Percentiles rank a stretch among this genome's conserved stretches.
Conservation (phyloP, 345 rosid species). For the Diplotaxis tenuifolia region DNA sequence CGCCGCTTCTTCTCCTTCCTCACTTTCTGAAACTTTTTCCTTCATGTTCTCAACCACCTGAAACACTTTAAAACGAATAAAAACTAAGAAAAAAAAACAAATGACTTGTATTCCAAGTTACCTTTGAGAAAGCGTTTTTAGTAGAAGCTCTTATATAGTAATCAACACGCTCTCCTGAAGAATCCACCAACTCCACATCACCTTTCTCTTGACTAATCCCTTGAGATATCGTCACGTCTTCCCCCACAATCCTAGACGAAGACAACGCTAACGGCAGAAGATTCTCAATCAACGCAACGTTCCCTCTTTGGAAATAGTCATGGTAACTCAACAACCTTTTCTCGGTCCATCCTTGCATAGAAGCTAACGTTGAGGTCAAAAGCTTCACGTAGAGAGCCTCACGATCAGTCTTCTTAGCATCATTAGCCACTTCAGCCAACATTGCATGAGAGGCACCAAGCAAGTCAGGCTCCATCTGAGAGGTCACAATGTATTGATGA, state of each 20-base stretch:
- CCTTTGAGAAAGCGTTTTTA: slow-evolving; percentile 64
- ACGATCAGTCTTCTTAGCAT: slow-evolving; percentile 59
- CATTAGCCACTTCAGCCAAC: slow-evolving; percentile 70
- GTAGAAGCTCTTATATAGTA: slow-evolving; percentile 55
- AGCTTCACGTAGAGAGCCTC: slow-evolving; percentile 58
- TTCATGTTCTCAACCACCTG: slow-evolving; percentile 38
- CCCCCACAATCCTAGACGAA: slow-evolving; percentile 58
- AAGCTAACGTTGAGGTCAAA: too few relatives aligned
- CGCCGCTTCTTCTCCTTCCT: slow-evolving; percentile 54
- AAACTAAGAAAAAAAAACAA: background rate
- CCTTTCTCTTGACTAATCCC: slow-evolving; percentile 40
- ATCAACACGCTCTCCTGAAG: slow-evolving; percentile 55
- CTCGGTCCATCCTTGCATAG: too few relatives aligned
- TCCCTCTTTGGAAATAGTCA: slow-evolving; percentile 58
- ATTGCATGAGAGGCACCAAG: slow-evolving; percentile 65
- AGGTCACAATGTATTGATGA: slow-evolving; percentile 62
- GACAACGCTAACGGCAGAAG: slow-evolving; percentile 64
- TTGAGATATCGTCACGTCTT: slow-evolving; percentile 49
- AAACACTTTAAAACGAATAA: background rate
- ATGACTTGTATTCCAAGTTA: background rate
- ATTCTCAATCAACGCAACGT: slow-evolving; percentile 50
- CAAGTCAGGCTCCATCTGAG: slow-evolving; percentile 68
- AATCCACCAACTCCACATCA: slow-evolving; percentile 45
- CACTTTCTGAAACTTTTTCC: slow-evolving; percentile 28
- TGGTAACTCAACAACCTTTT: too few relatives aligned